phyloP scores from a whole-genome alignment of 257 asterid genomes.

The Buddleja alternifolia region DNA sequence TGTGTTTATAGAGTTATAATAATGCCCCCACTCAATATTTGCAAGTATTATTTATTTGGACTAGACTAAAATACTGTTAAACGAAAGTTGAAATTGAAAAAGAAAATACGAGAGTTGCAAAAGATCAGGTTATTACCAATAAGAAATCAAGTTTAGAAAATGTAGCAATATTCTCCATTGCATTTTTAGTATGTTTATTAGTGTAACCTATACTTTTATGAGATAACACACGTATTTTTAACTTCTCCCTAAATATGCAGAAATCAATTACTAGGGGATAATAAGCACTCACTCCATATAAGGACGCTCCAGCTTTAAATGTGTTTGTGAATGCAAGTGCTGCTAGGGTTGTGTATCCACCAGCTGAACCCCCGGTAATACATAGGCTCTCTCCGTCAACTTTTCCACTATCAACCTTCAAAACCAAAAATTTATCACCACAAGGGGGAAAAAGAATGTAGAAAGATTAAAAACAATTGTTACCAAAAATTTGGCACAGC shows the following conservation, averaged over 20 bases:
- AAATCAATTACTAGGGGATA: background rate
- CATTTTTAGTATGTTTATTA: no score
- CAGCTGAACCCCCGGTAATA: conserved; percentile 98
- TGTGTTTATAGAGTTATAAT: no score
- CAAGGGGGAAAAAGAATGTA: background rate
- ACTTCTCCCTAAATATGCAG: background rate
- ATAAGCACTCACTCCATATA: conserved; percentile 86
- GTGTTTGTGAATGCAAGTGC: conserved; percentile 86
- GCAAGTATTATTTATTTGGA: no score
- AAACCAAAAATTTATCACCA: conserved; percentile 33
- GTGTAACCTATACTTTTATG: no score
- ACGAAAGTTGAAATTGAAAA: no score
- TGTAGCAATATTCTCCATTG: no score
- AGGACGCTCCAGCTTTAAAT: conserved; percentile 91
- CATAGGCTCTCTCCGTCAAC: conserved; percentile 85
- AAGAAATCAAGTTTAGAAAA: no score
- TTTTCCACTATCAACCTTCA: conserved; percentile 78
- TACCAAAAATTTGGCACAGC: conserved; percentile 94
- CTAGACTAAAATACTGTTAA: no score
- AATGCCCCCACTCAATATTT: no score
- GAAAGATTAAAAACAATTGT: background rate
- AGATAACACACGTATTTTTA: no score
- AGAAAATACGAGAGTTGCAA: no score
- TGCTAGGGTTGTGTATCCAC: conserved; percentile 96
- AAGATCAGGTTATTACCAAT: no score